These are phyloP conservation scores for Mycena rebaudengoi DNA, from an alignment of 768 basidiomycete species.

Conservation along the genomic window DNA sequence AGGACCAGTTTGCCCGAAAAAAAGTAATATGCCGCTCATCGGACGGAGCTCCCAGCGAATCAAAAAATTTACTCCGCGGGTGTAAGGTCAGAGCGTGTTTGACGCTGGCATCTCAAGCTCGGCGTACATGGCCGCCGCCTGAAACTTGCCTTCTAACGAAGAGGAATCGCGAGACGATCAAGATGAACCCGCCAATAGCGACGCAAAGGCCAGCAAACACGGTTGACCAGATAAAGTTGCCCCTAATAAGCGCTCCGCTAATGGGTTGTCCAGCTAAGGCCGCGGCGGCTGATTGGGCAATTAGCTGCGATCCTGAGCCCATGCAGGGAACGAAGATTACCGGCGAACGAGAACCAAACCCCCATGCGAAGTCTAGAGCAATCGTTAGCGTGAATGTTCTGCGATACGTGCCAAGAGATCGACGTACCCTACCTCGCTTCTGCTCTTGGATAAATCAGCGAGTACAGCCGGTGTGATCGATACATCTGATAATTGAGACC, in stretches of 20 bases:
- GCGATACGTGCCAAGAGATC: neutral
- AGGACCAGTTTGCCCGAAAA: no score
- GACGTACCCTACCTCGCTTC: conserved; percentile 18
- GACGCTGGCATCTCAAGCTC: neutral
- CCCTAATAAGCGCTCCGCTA: conserved; percentile 15
- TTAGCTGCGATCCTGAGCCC: neutral
- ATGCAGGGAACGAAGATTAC: neutral
- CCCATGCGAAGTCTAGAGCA: conserved; percentile 17
- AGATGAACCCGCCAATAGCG: neutral
- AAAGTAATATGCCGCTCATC: no score
- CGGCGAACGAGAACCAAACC: conserved; percentile 20
- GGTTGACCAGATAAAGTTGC: conserved; percentile 20
- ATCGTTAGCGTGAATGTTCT: neutral
- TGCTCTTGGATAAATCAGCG: conserved; percentile 11
- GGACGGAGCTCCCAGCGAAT: no score
- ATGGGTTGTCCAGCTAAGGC: conserved; percentile 18
- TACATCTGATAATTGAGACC: neutral
- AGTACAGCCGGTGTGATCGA: conserved; percentile 17
- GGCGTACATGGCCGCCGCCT: no score
- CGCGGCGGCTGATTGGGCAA: neutral
- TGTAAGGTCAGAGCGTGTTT: no score
- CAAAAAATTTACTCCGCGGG: no score
- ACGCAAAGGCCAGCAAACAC: conserved; percentile 16
- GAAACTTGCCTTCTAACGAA: neutral
- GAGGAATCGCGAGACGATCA: conserved; percentile 8